Conservation (phyloP, 1,284 basidiomycete genomes). For the Amylostereum chailletii region DNA sequence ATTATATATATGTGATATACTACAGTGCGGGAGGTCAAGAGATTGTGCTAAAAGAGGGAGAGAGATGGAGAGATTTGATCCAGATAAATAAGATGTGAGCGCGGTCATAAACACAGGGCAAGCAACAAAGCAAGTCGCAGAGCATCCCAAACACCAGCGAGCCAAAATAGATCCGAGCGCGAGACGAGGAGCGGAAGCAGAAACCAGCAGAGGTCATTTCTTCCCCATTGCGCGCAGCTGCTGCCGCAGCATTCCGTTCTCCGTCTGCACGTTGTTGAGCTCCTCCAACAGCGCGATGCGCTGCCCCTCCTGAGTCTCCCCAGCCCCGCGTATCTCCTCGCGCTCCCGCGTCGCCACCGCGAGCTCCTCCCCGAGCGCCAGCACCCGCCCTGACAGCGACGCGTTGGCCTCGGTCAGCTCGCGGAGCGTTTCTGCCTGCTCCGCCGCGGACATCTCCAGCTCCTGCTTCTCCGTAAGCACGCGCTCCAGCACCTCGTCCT, state of each 20-base stretch:
- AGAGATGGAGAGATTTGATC: no score
- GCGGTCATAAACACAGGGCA: no score
- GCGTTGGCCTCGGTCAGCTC: slow-evolving; percentile 50
- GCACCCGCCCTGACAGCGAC: slow-evolving; percentile 23
- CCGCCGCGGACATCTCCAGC: slow-evolving; percentile 59
- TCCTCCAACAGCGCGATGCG: slow-evolving; percentile 68
- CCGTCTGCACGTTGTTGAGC: slow-evolving; percentile 68
- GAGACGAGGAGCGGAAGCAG: no score
- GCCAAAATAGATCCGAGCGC: no score
- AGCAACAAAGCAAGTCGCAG: no score
- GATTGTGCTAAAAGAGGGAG: no score
- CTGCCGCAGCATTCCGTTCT: slow-evolving; percentile 59
- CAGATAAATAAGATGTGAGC: no score
- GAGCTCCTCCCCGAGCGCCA: slow-evolving; percentile 20
- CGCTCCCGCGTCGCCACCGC: slow-evolving; percentile 45
- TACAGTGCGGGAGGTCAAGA: neutral
- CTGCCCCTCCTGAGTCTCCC: slow-evolving; percentile 39
- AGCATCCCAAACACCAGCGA: no score
- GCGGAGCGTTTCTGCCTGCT: slow-evolving; percentile 61
- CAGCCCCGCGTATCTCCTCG: slow-evolving; percentile 22
- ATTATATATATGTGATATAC: neutral
- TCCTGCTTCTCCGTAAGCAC: slow-evolving; percentile 55
- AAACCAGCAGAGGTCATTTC: slow-evolving; percentile 11
- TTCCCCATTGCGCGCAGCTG: slow-evolving; percentile 49
- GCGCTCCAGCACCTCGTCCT: slow-evolving; percentile 57